Evolutionary conservation across 2,329 filamentous ascomycete species (phyloP).

Genomic region (Macrophomina phaseolina): DNA sequence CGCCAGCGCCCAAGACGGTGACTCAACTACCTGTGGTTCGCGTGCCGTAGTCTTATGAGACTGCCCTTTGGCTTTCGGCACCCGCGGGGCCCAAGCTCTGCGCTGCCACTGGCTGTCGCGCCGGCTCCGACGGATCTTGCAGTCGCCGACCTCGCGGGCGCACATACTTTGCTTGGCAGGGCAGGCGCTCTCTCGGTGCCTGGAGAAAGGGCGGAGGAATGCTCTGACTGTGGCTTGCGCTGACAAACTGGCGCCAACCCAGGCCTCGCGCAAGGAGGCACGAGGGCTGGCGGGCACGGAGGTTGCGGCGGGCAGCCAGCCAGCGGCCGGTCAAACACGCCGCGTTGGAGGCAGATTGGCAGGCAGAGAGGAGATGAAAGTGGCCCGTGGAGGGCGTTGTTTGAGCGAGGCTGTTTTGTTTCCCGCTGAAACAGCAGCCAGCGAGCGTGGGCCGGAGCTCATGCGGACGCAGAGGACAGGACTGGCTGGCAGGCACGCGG

Average conservation of each 20-base stretch:
- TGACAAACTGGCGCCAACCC: constrained; percentile 21
- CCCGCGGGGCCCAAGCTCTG: neutral
- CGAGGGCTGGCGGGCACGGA: constrained; percentile 13
- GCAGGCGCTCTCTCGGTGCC: constrained; percentile 1
- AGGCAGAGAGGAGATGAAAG: constrained; percentile 1
- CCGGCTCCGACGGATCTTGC: constrained; percentile 3
- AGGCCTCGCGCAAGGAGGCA: constrained; percentile 20
- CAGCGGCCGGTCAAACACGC: neutral
- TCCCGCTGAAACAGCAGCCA: constrained; percentile 15
- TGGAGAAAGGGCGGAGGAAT: constrained; percentile 23
- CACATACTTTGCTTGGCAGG: constrained; percentile 13
- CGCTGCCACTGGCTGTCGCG: neutral
- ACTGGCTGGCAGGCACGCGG: constrained; percentile 8
- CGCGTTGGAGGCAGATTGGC: constrained; percentile 14
- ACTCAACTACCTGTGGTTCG: neutral
- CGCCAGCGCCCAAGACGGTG: neutral
- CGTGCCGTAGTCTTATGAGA: neutral
- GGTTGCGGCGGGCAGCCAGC: neutral
- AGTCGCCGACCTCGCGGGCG: constrained; percentile 9
- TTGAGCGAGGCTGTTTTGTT: constrained; percentile 23
- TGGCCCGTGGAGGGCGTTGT: constrained; percentile 18
- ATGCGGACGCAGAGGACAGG: neutral
- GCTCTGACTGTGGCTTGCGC: constrained; percentile 18
- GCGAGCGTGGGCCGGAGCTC: neutral
- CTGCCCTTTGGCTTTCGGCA: neutral